Percentiles rank a stretch among this genome's conserved stretches.
These are phyloP conservation scores for Daedaleopsis nitida DNA, from an alignment of 768 basidiomycete genomes.

Conservation along the genomic window DNA sequence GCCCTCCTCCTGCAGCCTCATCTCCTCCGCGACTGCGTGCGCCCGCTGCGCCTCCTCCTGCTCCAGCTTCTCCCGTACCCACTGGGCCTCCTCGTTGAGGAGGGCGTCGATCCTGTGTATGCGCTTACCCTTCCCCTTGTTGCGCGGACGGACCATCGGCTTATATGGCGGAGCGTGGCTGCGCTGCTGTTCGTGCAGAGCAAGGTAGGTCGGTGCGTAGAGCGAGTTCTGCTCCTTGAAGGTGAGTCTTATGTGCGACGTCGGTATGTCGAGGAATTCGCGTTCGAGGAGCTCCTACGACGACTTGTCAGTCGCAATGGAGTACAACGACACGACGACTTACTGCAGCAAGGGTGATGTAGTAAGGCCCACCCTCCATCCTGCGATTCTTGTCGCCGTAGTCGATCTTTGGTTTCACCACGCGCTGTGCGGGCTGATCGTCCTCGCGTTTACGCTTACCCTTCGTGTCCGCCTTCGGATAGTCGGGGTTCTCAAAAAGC, in stretches of 20 bases:
- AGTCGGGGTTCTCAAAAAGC: slow-evolving; percentile 62
- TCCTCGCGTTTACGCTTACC: slow-evolving; percentile 43
- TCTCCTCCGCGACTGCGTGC: slow-evolving; percentile 34
- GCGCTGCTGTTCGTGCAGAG: slow-evolving; percentile 44
- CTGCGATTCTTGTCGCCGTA: slow-evolving; percentile 51
- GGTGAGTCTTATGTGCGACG: slow-evolving; percentile 50
- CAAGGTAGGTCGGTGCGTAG: slow-evolving; percentile 69
- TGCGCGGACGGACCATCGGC: slow-evolving; percentile 34
- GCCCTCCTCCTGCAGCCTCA: slow-evolving; percentile 45
- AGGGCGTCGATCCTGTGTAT: slow-evolving; percentile 40
- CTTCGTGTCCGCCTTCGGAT: slow-evolving; percentile 53
- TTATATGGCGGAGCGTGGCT: slow-evolving; percentile 37
- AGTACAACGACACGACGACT: neutral
- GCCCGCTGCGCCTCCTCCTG: slow-evolving; percentile 33
- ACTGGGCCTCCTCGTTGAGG: slow-evolving; percentile 45
- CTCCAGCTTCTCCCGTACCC: slow-evolving; percentile 44
- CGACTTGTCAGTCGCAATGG: neutral
- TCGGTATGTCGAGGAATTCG: slow-evolving; percentile 62
- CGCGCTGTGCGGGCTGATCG: slow-evolving; percentile 25
- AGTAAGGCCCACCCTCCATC: slow-evolving; percentile 44
- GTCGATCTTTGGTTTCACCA: slow-evolving; percentile 51
- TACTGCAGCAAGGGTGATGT: slow-evolving; percentile 56
- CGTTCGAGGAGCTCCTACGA: slow-evolving; percentile 51
- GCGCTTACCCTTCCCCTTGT: slow-evolving; percentile 42
- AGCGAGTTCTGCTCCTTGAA: slow-evolving; percentile 43